Percentiles rank a stretch among this genome's conserved stretches.
Conservation (phyloP, 257 asterid species). For the Penstemon davidsonii region DNA sequence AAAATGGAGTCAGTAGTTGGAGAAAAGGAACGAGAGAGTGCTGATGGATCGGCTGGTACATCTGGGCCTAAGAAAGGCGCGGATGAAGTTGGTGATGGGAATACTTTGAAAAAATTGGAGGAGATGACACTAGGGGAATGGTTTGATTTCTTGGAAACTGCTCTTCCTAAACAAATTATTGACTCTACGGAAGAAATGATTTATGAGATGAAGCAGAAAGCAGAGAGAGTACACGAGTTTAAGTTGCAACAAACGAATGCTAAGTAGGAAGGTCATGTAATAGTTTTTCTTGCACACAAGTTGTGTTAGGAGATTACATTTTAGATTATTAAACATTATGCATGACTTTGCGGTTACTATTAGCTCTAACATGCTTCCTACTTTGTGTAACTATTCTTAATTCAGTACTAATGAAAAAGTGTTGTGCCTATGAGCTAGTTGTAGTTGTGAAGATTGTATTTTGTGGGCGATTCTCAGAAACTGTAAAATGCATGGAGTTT, state of each 20-base stretch:
- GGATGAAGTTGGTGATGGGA: conserved; percentile 9
- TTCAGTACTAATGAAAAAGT: too few relatives aligned
- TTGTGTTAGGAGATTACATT: too few relatives aligned
- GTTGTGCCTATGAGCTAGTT: too few relatives aligned
- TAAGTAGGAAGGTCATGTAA: conserved; percentile 20
- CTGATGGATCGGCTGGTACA: conserved; percentile 31
- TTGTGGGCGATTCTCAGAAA: too few relatives aligned
- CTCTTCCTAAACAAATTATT: conserved; percentile 60
- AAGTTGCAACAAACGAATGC: conserved; percentile 54
- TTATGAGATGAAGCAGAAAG: conserved; percentile 56
- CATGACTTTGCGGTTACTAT: too few relatives aligned
- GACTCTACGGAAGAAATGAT: conserved; percentile 62
- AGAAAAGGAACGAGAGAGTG: conserved; percentile 27
- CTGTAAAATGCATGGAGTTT: too few relatives aligned
- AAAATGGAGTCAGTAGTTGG: conserved; percentile 9
- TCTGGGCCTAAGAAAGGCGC: conserved; percentile 33
- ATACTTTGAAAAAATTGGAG: conserved; percentile 43
- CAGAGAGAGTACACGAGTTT: conserved; percentile 52
- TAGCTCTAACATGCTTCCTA: too few relatives aligned
- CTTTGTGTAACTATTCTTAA: too few relatives aligned
- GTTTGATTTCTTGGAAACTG: conserved; percentile 56
- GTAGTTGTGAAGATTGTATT: too few relatives aligned
- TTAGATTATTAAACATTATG: too few relatives aligned
- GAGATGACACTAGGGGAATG: conserved; percentile 70
- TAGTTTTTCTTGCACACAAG: too few relatives aligned